Evolutionary conservation across 2,329 filamentous ascomycete genomes (phyloP).

Genomic region (Phialophora macrospora): DNA sequence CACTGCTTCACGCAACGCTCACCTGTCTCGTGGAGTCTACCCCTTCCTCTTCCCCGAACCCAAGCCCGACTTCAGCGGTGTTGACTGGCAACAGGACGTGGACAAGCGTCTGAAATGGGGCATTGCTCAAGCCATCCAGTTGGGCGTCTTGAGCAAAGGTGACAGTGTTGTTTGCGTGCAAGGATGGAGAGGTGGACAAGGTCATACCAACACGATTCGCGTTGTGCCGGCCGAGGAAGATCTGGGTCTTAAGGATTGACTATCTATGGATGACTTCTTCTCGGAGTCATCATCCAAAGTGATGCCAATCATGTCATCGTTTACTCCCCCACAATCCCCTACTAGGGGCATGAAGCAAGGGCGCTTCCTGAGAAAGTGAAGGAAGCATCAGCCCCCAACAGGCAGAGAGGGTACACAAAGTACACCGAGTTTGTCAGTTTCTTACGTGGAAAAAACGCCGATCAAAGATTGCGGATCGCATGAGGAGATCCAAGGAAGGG

Average conservation of each 20-base stretch:
- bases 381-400: not conserved
- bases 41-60: conserved; percentile 91
- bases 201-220: conserved; percentile 69
- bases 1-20: conserved; percentile 82
- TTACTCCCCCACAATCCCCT: conserved; percentile 24
- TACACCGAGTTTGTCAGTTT: not conserved
- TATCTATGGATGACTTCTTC: conserved; percentile 33
- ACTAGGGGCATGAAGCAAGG: conserved; percentile 19
- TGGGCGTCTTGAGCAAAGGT: conserved; percentile 78
- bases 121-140: conserved; percentile 81
- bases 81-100: conserved; percentile 92
- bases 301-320: conserved; percentile 27
- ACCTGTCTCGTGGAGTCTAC: conserved; percentile 97
- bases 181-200: conserved; percentile 70
- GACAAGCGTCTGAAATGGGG: conserved; percentile 98
- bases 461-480: not conserved
- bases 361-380: conserved; percentile 8
- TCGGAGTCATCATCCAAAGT: conserved; percentile 24
- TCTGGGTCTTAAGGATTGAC: conserved; percentile 41
- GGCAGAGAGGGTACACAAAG: not conserved
- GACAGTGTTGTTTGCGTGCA: conserved; percentile 71
- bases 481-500: conserved; percentile 1
- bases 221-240: conserved; percentile 54
- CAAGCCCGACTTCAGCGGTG: conserved; percentile 90
- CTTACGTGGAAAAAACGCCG: not conserved